Base-by-base conservation (phyloP, 345 rosid genomes). In the Heritiera fomes region DNA sequence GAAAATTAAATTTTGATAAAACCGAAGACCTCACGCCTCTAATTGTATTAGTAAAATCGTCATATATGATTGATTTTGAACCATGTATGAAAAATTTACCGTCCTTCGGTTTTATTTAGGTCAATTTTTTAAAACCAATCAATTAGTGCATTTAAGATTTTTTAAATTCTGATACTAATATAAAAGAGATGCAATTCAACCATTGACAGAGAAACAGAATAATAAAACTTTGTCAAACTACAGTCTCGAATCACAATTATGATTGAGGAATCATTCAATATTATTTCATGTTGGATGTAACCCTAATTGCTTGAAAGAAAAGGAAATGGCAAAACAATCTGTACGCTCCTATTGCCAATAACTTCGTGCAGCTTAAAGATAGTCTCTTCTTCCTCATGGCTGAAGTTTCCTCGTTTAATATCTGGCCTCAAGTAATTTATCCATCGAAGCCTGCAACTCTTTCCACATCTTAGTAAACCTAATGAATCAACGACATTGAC, bases 371-470 rank as follows among this genome's bases (percentile, higher is more conserved):
- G 78, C 7, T 88, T 69, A 82, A 92, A 80, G 77, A 92, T 88
- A 64, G 92, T 80, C 6, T 91, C 87, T 73, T 92, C 94, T 81
- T 92, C 97, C 83, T 89, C 91, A 47, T 70, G 75, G 67, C 83
- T 88, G 77, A 92, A 91, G 75, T 92, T 92, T 55, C 94, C 97
- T 72, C 94, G 79, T 80, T 91, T 92, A 23, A 92, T 92, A 55
- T 92, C 94, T 7, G 97, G 97, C 78, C 93, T 84, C 32, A 92
- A 70, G 79, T 92, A 92, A 78, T 92, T 92, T 40, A 79, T 88
- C 97, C 97, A 92, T 7, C 97, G 84, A 38, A 92, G 88, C 73
- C 97, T 88, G 82, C 97, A 92, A 77, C 97, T 92, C 87, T 92
- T 92, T 1, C 97, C 97, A 61, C 94, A 92, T 77, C 97, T 89